Evolutionary conservation across 164 flowering plant species (phyloP).

Genomic region (Vitis riparia): DNA sequence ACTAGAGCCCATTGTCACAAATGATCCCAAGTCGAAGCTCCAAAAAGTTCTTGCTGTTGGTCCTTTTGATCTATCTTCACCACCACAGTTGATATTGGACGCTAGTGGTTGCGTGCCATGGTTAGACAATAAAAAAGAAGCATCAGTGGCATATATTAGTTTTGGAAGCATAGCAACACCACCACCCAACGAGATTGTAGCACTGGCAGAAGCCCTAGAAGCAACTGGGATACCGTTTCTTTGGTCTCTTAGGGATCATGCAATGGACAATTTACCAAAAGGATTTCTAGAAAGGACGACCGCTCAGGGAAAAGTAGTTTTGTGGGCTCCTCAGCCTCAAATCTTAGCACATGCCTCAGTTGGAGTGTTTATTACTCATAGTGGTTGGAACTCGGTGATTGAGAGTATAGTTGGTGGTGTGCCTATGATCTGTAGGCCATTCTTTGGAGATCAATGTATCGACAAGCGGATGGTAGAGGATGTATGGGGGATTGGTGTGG

Average conservation of each 20-base stretch:
- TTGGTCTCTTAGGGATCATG: slow-evolving; percentile 13
- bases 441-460: slow-evolving; percentile 8
- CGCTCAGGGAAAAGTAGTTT: slow-evolving; percentile 4
- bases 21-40: slow-evolving; percentile 17
- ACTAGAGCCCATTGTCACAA: slow-evolving; percentile 25
- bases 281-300: slow-evolving; percentile 10
- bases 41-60: slow-evolving; percentile 16
- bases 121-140: slow-evolving; percentile 7
- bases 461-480: not conserved
- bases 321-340: slow-evolving; percentile 16
- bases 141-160: slow-evolving; percentile 12
- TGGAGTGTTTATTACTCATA: slow-evolving; percentile 13
- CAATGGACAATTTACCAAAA: slow-evolving; percentile 7
- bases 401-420: slow-evolving; percentile 16
- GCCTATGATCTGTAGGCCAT: slow-evolving; percentile 22
- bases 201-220: slow-evolving; percentile 13
- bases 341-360: slow-evolving; percentile 1
- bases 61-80: slow-evolving; percentile 6
- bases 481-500: slow-evolving; percentile 1
- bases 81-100: slow-evolving; percentile 2
- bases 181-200: slow-evolving; percentile 6
- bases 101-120: slow-evolving; percentile 7
- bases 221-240: slow-evolving; percentile 8
- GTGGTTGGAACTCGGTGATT: slow-evolving; percentile 17
- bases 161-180: slow-evolving; percentile 10